These are phyloP conservation scores for Taphrina communis DNA, from an alignment of 1,139 yeast species.

Conservation along the genomic window DNA sequence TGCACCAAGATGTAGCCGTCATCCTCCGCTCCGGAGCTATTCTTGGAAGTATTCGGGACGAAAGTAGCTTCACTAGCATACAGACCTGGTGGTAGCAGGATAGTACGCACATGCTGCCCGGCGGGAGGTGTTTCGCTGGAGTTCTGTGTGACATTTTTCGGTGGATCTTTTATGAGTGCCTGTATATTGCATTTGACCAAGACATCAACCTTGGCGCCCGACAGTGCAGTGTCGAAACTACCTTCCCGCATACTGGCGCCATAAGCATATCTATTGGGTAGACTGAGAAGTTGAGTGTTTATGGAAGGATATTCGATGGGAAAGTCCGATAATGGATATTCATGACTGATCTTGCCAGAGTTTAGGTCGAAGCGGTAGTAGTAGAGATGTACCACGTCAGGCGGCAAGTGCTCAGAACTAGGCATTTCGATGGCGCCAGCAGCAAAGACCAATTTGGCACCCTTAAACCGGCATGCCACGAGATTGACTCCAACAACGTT, in stretches of 20 bases:
- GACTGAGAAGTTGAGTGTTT: conserved; percentile 31
- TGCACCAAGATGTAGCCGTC: conserved; percentile 38
- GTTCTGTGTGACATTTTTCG: conserved; percentile 14
- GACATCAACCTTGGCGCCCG: conserved; percentile 41
- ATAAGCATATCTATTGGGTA: conserved; percentile 32
- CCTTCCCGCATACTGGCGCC: conserved; percentile 39
- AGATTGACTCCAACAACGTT: conserved; percentile 30
- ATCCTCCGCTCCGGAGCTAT: conserved; percentile 19
- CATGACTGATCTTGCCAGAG: conserved; percentile 28
- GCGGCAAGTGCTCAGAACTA: conserved; percentile 1
- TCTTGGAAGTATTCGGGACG: conserved; percentile 8
- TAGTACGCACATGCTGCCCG: conserved; percentile 11
- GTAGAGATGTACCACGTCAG: conserved; percentile 40
- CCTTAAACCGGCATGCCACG: conserved; percentile 40
- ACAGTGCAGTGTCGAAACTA: conserved; percentile 39
- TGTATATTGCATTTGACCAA: conserved; percentile 39
- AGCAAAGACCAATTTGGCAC: conserved; percentile 40
- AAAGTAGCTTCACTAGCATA: conserved; percentile 40
- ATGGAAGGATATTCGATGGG: conserved; percentile 43
- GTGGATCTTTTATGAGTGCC: conserved; percentile 31
- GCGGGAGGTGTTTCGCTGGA: conserved; percentile 33
- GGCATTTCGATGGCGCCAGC: conserved; percentile 40
- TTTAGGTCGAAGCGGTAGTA: conserved; percentile 40
- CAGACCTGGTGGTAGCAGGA: conserved; percentile 29
- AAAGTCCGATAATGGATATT: conserved; percentile 37